Conservation (phyloP, 2,329 filamentous ascomycete genomes). For the Akanthomyces uredinophilus region DNA sequence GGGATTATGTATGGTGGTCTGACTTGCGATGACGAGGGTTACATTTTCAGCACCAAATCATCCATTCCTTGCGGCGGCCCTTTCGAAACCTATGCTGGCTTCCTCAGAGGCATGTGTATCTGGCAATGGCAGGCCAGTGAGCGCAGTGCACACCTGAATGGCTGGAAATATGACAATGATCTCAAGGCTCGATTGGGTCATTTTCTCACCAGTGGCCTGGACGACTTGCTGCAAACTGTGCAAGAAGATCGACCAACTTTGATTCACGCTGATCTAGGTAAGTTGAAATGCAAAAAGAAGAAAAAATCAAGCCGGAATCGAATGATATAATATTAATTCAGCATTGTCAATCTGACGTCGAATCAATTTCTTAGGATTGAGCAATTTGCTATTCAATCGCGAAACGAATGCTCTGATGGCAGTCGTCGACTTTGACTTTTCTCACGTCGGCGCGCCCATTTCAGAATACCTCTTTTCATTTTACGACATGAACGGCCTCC, state of each 20-base stretch:
- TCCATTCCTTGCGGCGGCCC: conserved; percentile 14
- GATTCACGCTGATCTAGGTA: conserved; percentile 8
- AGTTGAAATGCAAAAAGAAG: not conserved
- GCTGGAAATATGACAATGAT: conserved; percentile 11
- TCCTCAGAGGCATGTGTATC: conserved; percentile 8
- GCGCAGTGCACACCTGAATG: conserved; percentile 12
- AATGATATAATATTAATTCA: not conserved
- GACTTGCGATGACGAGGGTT: conserved; percentile 10
- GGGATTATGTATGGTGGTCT: conserved; percentile 9
- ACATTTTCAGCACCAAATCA: not conserved
- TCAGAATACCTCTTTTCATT: conserved; percentile 13
- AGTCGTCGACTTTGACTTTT: conserved; percentile 14
- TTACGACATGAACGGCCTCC: not conserved
- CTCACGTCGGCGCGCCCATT: conserved; percentile 1
- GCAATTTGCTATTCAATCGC: conserved; percentile 9
- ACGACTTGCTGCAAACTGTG: not conserved
- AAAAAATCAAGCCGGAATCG: not conserved
- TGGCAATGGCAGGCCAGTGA: conserved; percentile 15
- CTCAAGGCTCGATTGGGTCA: conserved; percentile 6
- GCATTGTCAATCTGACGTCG: too few species aligned
- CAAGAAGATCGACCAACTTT: not conserved
- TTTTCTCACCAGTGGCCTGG: conserved; percentile 7
- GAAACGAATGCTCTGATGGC: conserved; percentile 5
- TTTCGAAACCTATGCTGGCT: conserved; percentile 10
- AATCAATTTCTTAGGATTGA: not conserved